Evolutionary conservation across 306 rosid genomes (phyloP).

Genomic region (Dryas alaskensis): DNA sequence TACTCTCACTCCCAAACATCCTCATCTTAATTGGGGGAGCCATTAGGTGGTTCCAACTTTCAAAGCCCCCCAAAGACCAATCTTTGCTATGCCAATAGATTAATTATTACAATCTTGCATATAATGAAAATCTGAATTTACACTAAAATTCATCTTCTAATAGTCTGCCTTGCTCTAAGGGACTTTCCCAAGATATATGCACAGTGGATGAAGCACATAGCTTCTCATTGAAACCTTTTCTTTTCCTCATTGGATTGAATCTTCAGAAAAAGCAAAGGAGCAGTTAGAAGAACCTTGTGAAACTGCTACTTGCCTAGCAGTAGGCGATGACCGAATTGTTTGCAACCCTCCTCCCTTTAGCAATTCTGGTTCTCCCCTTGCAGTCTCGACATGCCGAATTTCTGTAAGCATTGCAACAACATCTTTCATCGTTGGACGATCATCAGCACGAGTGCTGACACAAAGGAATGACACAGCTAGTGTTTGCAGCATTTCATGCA

Average conservation of each 20-base stretch:
- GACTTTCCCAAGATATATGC: slow-evolving; percentile 27
- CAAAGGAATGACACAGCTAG: slow-evolving; percentile 71
- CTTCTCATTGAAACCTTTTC: neutral
- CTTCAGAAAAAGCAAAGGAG: slow-evolving; percentile 80
- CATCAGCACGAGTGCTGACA: slow-evolving; percentile 41
- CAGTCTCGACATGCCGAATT: slow-evolving; percentile 43
- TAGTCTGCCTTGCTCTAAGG: slow-evolving; percentile 29
- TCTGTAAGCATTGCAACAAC: slow-evolving; percentile 75
- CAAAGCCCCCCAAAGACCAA: neutral
- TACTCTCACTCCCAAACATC: slow-evolving; percentile 24
- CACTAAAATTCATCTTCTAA: slow-evolving; percentile 26
- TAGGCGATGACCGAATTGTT: slow-evolving; percentile 43
- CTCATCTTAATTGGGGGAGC: slow-evolving; percentile 14
- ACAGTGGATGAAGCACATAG: slow-evolving; percentile 21
- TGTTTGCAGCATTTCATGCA: slow-evolving; percentile 76
- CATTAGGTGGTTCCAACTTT: slow-evolving; percentile 11
- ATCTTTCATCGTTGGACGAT: slow-evolving; percentile 85
- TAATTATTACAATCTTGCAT: slow-evolving; percentile 23
- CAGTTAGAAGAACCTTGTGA: slow-evolving; percentile 65
- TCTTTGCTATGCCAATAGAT: slow-evolving; percentile 1
- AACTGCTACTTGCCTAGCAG: slow-evolving; percentile 39
- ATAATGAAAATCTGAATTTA: slow-evolving; percentile 16
- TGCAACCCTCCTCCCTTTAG: slow-evolving; percentile 43
- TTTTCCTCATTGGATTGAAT: slow-evolving; percentile 34
- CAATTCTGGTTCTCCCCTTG: slow-evolving; percentile 40